phyloP scores from a whole-genome alignment of 73 alveolate species.

The Uronychia binucleata region DNA sequence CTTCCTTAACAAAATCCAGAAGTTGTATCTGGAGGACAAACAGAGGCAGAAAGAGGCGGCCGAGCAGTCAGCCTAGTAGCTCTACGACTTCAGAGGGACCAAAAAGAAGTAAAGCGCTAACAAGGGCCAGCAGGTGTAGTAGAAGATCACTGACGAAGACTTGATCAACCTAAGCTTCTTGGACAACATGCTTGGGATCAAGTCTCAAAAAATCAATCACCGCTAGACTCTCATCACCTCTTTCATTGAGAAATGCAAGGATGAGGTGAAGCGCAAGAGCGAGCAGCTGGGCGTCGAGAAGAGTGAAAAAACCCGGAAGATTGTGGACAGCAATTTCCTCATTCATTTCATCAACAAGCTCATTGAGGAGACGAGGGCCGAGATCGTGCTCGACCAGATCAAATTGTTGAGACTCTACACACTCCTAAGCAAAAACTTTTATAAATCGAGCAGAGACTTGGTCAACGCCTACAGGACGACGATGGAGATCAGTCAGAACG shows the following conservation, averaged over 20 bases:
- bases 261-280: conserved; percentile 35
- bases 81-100: neutral
- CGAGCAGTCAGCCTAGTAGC: neutral
- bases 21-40: conserved; percentile 34
- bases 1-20: conserved; percentile 33
- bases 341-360: conserved; percentile 14
- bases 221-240: neutral
- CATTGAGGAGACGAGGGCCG: conserved; percentile 17
- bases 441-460: conserved; percentile 12
- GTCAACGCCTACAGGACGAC: neutral
- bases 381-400: neutral
- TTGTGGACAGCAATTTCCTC: conserved; percentile 47
- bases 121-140: conserved; percentile 11
- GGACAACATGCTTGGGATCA: conserved; percentile 22
- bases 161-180: conserved; percentile 40
- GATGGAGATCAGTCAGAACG: neutral
- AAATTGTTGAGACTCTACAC: neutral
- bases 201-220: conserved; percentile 21
- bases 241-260: conserved; percentile 7
- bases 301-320: conserved; percentile 50
- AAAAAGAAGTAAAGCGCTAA: neutral
- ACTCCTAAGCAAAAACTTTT: conserved; percentile 9
- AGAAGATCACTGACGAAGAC: conserved; percentile 55
- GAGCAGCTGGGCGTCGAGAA: conserved; percentile 38
- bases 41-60: neutral